A percentile compares a stretch with the other conserved stretches of the same genome.
Evolutionary conservation across 2,329 filamentous ascomycete genomes (phyloP).

Genomic region (Dryadomyces quercus-mongolicae): DNA sequence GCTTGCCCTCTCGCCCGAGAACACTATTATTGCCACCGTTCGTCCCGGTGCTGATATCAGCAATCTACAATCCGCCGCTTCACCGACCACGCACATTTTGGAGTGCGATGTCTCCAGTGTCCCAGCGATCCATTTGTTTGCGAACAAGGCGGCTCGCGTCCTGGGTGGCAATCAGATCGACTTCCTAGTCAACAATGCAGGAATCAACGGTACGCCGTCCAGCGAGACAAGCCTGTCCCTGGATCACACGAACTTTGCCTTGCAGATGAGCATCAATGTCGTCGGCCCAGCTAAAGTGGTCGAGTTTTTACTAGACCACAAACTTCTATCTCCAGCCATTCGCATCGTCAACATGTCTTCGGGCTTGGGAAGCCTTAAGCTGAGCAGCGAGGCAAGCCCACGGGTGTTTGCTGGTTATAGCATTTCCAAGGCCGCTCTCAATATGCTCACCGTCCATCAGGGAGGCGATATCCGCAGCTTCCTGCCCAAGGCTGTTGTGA

Average conservation of each 20-base stretch:
- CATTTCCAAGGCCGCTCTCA: conserved; percentile 19
- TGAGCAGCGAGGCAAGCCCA: conserved; percentile 16
- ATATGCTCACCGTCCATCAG: conserved; percentile 23
- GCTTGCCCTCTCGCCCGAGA: conserved; percentile 13
- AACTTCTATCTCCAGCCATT: conserved; percentile 15
- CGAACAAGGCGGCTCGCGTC: conserved; percentile 13
- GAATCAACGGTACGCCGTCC: conserved; percentile 22
- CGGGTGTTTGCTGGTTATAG: conserved; percentile 21
- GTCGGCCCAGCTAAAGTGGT: conserved; percentile 32
- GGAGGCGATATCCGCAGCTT: conserved; percentile 12
- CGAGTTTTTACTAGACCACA: conserved; percentile 21
- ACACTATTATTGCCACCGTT: conserved; percentile 17
- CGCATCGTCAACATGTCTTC: conserved; percentile 30
- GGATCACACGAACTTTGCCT: conserved; percentile 20
- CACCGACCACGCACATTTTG: conserved; percentile 15
- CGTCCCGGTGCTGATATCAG: conserved; percentile 16
- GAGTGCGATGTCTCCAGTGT: conserved; percentile 20
- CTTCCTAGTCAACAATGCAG: conserved; percentile 19
- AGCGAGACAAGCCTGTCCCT: conserved; percentile 26
- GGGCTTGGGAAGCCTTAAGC: conserved; percentile 22
- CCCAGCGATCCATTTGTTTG: conserved; percentile 19
- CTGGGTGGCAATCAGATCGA: conserved; percentile 23
- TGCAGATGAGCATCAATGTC: conserved; percentile 32
- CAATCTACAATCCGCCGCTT: conserved; percentile 14
- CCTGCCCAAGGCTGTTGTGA: conserved; percentile 16